Evolutionary conservation across 208 protist genomes (phyloP).

Genomic region (Acanthamoeba healyi): DNA sequence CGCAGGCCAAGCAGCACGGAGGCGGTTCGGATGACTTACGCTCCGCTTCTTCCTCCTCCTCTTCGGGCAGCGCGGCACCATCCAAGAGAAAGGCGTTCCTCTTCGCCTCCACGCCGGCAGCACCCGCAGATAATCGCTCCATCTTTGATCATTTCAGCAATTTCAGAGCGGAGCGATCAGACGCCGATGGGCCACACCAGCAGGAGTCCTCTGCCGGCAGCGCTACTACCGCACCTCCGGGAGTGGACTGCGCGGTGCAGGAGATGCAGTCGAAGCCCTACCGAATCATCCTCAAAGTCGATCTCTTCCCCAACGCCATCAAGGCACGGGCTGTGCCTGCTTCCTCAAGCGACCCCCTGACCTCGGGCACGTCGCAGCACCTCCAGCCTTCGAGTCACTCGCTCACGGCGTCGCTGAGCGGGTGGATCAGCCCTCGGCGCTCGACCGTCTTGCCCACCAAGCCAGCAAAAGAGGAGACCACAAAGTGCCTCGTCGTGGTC

Average conservation of each 20-base stretch:
- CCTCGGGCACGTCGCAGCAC: neutral
- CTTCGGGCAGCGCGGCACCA: neutral
- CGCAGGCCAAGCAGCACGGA: neutral
- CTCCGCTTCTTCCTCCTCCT: neutral
- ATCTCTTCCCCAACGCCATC: conserved; percentile 39
- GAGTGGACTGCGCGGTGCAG: conserved; percentile 7
- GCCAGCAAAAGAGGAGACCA: conserved; percentile 18
- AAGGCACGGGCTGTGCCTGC: neutral
- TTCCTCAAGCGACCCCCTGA: neutral
- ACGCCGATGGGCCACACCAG: neutral
- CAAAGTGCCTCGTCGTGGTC: conserved; percentile 42
- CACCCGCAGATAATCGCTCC: neutral
- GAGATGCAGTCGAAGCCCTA: conserved; percentile 14
- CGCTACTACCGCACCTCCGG: too few species aligned
- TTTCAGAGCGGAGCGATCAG: neutral
- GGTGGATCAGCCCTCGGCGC: neutral
- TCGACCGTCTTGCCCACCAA: neutral
- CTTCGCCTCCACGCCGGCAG: neutral
- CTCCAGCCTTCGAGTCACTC: neutral
- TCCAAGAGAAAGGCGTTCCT: neutral
- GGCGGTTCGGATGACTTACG: neutral
- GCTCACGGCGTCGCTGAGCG: neutral
- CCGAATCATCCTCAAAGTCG: conserved; percentile 3
- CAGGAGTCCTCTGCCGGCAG: neutral
- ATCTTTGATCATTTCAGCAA: neutral